phyloP scores from a whole-genome alignment of 257 asterid species.

The Pogostemon cablin region DNA sequence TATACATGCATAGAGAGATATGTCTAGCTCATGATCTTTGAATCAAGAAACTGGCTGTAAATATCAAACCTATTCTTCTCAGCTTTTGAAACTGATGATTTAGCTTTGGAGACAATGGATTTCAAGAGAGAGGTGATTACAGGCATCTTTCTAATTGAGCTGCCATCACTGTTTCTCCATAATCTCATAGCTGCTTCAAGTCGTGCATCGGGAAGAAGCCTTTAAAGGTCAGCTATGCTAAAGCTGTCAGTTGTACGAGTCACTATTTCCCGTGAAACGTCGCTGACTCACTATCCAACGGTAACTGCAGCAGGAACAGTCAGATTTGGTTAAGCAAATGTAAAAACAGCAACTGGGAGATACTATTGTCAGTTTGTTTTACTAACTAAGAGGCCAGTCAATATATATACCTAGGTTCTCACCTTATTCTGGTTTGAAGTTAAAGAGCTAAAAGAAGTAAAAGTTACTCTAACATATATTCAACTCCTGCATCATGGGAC shows the following conservation, averaged over 20 bases:
- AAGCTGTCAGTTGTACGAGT: conserved; percentile 81
- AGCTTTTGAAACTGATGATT: conserved; percentile 80
- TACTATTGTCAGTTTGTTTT: not conserved
- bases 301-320: conserved; percentile 56
- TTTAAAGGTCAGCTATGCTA: conserved; percentile 98
- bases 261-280: conserved; percentile 61
- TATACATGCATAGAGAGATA: conserved; percentile 40
- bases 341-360: not conserved
- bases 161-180: conserved; percentile 51
- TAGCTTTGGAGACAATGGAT: conserved; percentile 71
- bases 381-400: not conserved
- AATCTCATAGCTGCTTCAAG: conserved; percentile 84
- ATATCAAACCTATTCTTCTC: conserved; percentile 79
- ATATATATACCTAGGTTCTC: not conserved
- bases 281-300: conserved; percentile 55
- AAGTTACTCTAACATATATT: no score
- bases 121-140: conserved; percentile 63
- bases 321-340: conserved; percentile 9
- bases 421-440: not conserved
- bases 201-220: conserved; percentile 90
- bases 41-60: conserved; percentile 84
- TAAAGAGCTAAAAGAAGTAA: not conserved
- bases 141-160: conserved; percentile 56
- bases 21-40: conserved; percentile 74
- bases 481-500: no score